These are phyloP conservation scores for Annona squamosa DNA, from an alignment of 164 flowering plant species.

Conservation along the genomic window DNA sequence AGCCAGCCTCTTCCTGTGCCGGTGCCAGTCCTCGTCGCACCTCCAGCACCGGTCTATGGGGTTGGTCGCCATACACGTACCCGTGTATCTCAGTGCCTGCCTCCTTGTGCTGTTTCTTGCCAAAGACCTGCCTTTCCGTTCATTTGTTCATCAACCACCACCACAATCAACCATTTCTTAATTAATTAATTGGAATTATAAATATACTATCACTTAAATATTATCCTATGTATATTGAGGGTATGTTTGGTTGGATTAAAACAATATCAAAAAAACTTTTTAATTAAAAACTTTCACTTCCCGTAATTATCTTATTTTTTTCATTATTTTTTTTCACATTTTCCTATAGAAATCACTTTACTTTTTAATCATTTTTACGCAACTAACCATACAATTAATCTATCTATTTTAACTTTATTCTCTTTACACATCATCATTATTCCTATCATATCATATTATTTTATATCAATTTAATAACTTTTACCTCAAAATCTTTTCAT, in stretches of 20 bases:
- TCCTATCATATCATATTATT: too few relatives aligned
- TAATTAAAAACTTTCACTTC: too few relatives aligned
- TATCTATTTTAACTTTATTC: too few relatives aligned
- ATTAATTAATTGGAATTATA: not conserved
- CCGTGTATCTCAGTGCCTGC: conserved; percentile 12
- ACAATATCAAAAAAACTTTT: too few relatives aligned
- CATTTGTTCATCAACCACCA: too few relatives aligned
- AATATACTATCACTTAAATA: not conserved
- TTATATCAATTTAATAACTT: not conserved
- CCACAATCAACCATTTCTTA: not conserved
- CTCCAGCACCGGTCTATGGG: conserved; percentile 83
- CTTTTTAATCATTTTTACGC: too few relatives aligned
- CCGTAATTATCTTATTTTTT: too few relatives aligned
- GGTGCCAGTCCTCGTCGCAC: conserved; percentile 44
- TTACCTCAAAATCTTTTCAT: not conserved
- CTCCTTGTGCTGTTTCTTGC: conserved; percentile 48
- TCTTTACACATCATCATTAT: too few relatives aligned
- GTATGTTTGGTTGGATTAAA: too few relatives aligned
- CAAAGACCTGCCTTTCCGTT: conserved; percentile 19
- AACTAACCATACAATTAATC: too few relatives aligned
- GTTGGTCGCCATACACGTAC: conserved; percentile 53
- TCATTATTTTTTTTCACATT: too few relatives aligned
- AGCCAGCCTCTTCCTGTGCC: conserved; percentile 41
- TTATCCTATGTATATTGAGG: not conserved
- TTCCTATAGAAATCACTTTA: too few relatives aligned